Conservation (phyloP, 176 grass and related monocot species). For the Elymus sibiricus region DNA sequence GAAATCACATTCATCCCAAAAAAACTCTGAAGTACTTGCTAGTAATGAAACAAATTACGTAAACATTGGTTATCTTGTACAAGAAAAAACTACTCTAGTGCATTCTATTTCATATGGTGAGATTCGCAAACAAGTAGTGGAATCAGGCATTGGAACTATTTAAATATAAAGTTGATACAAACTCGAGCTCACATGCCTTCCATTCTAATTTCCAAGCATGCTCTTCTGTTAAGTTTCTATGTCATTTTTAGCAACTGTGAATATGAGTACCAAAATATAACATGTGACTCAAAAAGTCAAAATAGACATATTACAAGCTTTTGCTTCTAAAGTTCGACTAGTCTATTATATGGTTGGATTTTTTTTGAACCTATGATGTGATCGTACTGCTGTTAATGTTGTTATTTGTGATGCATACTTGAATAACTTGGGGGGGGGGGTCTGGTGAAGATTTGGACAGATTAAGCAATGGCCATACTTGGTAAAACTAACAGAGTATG, state of each 20-base stretch:
- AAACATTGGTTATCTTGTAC: no score
- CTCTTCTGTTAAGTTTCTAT: background rate
- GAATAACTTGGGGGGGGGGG: background rate
- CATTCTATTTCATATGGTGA: no score
- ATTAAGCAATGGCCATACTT: background rate
- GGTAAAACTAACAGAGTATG: background rate
- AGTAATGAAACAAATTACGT: no score
- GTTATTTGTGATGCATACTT: background rate
- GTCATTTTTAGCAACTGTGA: background rate
- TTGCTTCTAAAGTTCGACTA: background rate
- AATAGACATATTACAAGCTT: background rate
- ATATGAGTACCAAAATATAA: background rate
- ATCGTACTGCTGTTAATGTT: background rate
- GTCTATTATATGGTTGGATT: background rate
- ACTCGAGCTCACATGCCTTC: background rate
- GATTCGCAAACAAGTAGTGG: no score
- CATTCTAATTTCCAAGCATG: background rate
- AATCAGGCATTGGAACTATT: no score
- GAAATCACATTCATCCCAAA: no score
- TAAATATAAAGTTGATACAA: no score
- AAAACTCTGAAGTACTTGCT: no score
- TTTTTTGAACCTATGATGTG: background rate
- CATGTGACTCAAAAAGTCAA: background rate
- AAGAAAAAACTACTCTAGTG: no score
- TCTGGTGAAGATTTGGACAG: background rate